Conservation (phyloP, 164 flowering plant species). For the Liquidambar formosana region DNA sequence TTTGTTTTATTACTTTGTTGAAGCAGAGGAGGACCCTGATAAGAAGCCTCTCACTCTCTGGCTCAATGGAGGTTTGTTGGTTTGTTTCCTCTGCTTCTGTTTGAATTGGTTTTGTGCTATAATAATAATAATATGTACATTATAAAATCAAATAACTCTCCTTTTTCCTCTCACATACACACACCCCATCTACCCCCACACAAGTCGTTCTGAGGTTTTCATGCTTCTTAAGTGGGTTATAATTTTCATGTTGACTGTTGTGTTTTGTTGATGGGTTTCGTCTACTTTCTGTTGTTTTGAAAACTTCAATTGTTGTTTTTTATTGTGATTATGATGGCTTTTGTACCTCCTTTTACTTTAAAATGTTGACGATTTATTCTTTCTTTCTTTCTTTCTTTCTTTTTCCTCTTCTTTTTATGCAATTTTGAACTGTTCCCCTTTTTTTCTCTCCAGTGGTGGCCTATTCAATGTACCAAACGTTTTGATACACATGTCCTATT, state of each 20-base stretch:
- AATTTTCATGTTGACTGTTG: background rate
- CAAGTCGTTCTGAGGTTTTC: background rate
- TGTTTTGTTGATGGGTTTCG: background rate
- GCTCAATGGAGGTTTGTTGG: constrained; percentile 97
- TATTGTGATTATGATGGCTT: no score
- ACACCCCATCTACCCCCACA: no score
- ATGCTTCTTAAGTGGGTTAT: constrained; percentile 1
- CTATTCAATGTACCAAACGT: no score
- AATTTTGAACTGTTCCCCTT: no score
- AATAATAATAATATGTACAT: background rate
- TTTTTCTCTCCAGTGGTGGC: no score
- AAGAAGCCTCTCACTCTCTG: constrained; percentile 79
- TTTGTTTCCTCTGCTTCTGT: background rate
- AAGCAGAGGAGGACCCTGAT: constrained; percentile 63
- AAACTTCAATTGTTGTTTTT: no score
- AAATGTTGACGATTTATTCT: no score
- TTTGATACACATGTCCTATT: no score
- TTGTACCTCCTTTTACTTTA: no score
- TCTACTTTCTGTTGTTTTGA: background rate
- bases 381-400: no score
- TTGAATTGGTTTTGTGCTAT: background rate
- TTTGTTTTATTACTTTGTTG: constrained; percentile 91
- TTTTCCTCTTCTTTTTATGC: no score
- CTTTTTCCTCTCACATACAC: no score
- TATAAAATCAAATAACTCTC: background rate